These are phyloP conservation scores for Claviceps quebecensis DNA, from an alignment of 2,329 filamentous ascomycete genomes.

Conservation along the genomic window DNA sequence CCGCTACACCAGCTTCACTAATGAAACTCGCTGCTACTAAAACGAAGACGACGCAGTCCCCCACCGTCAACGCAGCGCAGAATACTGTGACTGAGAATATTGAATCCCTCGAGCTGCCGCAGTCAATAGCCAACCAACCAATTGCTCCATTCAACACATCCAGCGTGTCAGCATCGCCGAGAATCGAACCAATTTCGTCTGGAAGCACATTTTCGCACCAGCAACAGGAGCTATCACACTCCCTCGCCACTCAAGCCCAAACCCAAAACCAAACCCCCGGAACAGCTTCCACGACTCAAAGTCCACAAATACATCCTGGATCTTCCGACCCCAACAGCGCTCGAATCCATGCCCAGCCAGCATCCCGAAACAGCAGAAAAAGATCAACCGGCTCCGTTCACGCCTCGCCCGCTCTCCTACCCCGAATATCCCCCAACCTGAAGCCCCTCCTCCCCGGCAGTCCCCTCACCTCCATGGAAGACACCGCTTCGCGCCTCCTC, in stretches of 20 bases:
- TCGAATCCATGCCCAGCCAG: conserved; percentile 41
- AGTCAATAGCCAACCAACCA: conserved; percentile 36
- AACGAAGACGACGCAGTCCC: conserved; percentile 33
- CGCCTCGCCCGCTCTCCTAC: conserved; percentile 74
- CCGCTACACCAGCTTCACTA: conserved; percentile 75
- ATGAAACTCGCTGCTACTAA: conserved; percentile 58
- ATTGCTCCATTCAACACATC: conserved; percentile 27
- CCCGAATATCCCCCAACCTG: conserved; percentile 86
- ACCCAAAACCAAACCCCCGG: conserved; percentile 25
- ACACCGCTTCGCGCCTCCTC: conserved; percentile 57
- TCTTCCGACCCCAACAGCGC: conserved; percentile 27
- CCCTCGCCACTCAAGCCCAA: conserved; percentile 31
- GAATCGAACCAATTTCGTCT: conserved; percentile 24
- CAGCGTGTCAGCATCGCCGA: conserved; percentile 22
- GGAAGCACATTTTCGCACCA: conserved; percentile 29
- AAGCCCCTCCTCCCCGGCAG: conserved; percentile 68
- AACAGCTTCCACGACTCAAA: conserved; percentile 45
- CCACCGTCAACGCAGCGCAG: conserved; percentile 14
- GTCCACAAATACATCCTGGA: conserved; percentile 46
- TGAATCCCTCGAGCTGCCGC: conserved; percentile 54
- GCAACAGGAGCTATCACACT: conserved; percentile 31
- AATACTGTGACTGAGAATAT: conserved; percentile 36
- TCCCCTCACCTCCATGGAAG: conserved; percentile 38
- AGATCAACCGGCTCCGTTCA: conserved; percentile 60
- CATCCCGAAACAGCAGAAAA: conserved; percentile 50